Evolutionary conservation across 139 green algal genomes (phyloP), one percentile per base, ranked within the genome.

Genomic region (Nannochloris sp.): DNA sequence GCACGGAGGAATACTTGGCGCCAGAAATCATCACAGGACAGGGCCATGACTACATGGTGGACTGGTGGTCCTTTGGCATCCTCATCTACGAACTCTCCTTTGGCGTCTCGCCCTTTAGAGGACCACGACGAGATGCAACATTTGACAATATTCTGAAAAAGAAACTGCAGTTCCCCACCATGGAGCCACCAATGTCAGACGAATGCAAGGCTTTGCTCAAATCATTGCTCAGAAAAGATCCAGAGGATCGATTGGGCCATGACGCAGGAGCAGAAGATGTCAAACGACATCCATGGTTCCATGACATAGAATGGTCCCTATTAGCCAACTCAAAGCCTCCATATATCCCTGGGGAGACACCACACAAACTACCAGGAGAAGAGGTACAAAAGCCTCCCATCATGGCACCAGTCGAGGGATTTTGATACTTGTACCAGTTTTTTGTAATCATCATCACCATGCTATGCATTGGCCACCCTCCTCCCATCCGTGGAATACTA

Each of bases 41-140:
- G 10, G 87, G 91, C 12, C 91, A 95, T 75, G 73, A 59, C 30
- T 49, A 48, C 44, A 53, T 66, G 29, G 79, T 89, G 5, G 88
- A 95, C 77, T 93, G 86, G 87, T 95, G 88, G 88, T 89, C 79
- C 33, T 83, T 94, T 65, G 89, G 93, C 63, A 96, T 99, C 64
- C 84, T 99, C 36, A 81, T 97, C 33, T 94, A 94, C 70, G 93
- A 99, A 84, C 83, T 98, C 59, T 59, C 91, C 33, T 96, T 82
- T 65, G 90, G 90, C 2, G 78, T 67, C 55, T 94, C 87, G 9
- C 90, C 90, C 40, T 96, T 96, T 84, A 75, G 69, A 36, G 70
- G 65, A 13, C n/a, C 61, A 28, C 49, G 53, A 23, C 82, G 93
- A 13, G 86, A 96, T 36, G 78, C 86, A 69, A 97, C 91, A 3